Percentiles rank a stretch among this genome's conserved stretches.
phyloP scores from a whole-genome alignment of 768 basidiomycete species.

The Leccinum broughii region DNA sequence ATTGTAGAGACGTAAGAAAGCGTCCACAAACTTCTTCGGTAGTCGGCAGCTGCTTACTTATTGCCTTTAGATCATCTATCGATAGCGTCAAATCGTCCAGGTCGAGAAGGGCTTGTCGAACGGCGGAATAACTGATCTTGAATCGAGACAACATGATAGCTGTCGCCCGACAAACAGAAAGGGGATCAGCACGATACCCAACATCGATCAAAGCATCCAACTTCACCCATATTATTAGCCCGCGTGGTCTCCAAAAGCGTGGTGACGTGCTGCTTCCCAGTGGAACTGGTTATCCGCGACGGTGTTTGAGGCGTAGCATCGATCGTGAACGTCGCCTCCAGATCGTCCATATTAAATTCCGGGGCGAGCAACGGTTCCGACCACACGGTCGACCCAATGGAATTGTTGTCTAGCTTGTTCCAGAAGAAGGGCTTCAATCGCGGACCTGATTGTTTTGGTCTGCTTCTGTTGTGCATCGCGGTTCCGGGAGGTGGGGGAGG shows the following conservation, averaged over 20 bases:
- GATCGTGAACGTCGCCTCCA: slow-evolving; percentile 72
- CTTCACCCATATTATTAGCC: slow-evolving; percentile 79
- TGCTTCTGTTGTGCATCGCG: slow-evolving; percentile 35
- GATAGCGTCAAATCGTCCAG: slow-evolving; percentile 69
- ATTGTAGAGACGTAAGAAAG: not conserved
- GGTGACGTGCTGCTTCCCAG: slow-evolving; percentile 60
- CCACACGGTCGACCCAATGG: slow-evolving; percentile 65
- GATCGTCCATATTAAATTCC: slow-evolving; percentile 61
- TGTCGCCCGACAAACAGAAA: slow-evolving; percentile 26
- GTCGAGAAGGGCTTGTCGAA: slow-evolving; percentile 72
- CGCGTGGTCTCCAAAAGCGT: slow-evolving; percentile 78
- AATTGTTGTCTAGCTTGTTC: slow-evolving; percentile 65
- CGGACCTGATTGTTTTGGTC: slow-evolving; percentile 42
- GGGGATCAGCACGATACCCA: slow-evolving; percentile 1
- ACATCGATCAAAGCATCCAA: not conserved
- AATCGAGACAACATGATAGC: slow-evolving; percentile 85
- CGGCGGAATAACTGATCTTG: slow-evolving; percentile 60
- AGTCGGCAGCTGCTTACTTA: slow-evolving; percentile 76
- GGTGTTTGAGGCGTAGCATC: slow-evolving; percentile 45
- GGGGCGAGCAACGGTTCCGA: slow-evolving; percentile 46
- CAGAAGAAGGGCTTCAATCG: slow-evolving; percentile 87
- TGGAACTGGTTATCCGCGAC: slow-evolving; percentile 40
- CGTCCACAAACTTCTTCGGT: slow-evolving; percentile 63
- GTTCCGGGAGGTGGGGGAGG: slow-evolving; percentile 29
- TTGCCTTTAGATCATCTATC: slow-evolving; percentile 71